A percentile compares a stretch with the other conserved stretches of the same genome.
Evolutionary conservation across 805 yeast genomes (phyloP).

Genomic region (Yamadazyma olivae): DNA sequence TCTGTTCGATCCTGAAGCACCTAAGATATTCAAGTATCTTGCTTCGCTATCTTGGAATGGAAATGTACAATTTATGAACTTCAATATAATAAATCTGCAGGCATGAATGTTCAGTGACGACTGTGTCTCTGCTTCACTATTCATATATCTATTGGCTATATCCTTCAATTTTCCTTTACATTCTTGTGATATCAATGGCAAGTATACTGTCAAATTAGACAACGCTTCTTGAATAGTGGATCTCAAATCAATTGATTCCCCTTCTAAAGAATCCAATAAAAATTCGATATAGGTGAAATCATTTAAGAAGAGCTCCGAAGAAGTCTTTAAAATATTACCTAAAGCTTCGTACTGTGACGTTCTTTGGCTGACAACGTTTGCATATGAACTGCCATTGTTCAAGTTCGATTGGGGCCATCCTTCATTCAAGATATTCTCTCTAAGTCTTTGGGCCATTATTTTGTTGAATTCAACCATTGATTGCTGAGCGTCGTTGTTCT

Average conservation of each 20-base stretch:
- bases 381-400: constrained; percentile 32
- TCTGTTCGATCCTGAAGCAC: constrained; percentile 53
- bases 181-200: constrained; percentile 35
- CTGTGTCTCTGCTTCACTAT: constrained; percentile 4
- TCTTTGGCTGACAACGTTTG: constrained; percentile 43
- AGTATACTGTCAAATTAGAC: constrained; percentile 51
- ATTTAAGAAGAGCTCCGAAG: constrained; percentile 35
- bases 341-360: constrained; percentile 74
- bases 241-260: constrained; percentile 61
- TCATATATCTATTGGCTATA: constrained; percentile 31
- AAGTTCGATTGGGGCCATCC: constrained; percentile 56
- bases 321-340: constrained; percentile 58
- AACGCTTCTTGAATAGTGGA: constrained; percentile 71
- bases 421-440: constrained; percentile 48
- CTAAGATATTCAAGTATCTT: constrained; percentile 64
- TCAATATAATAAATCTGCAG: constrained; percentile 61
- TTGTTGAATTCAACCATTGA: constrained; percentile 29
- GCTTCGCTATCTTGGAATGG: constrained; percentile 68
- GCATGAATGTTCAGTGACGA: constrained; percentile 36
- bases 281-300: constrained; percentile 59
- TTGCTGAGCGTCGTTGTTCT: constrained; percentile 8
- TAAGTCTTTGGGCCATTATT: constrained; percentile 50
- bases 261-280: constrained; percentile 64
- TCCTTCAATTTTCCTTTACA: constrained; percentile 43
- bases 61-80: constrained; percentile 60